Base-by-base conservation (phyloP, 495 filamentous ascomycete species). In the Aspergillus sclerotioniger region DNA sequence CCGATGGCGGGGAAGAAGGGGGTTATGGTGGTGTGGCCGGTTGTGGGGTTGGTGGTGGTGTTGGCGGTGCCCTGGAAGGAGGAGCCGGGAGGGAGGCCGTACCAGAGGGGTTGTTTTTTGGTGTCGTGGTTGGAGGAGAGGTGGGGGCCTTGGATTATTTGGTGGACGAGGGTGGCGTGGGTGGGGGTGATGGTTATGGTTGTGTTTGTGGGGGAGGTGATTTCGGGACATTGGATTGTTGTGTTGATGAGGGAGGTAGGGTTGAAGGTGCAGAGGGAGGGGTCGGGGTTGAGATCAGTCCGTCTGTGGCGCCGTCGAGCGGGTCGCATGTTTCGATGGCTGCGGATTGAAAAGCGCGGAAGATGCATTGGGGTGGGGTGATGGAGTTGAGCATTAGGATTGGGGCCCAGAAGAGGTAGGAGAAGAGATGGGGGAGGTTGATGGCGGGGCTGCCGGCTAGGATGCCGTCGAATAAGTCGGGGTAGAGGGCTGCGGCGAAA, bases 401-500 rank as follows among this genome's bases (percentile, higher is more conserved):
- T 39, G 62, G 64, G 1, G 67, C 44, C 60, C 60, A 69, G 51
- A 51, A 58, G 7, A 53, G 45, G 7, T 54, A 52, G 0, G 60
- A 29, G 1, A 58, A 37, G 7, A 82, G 62, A 21, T 72, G 72
- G n/a, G 71, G 71, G 62, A 73, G 79, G 54, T 71, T 73, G 25
- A 71, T 59, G 46, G 67, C 69, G 9, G 72, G 79, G 16, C 80
- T 77, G 3, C 77, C 80, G 19, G 80, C 77, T n/a, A 88, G 63
- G n/a, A 84, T 82, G 17, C 87, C 87, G 60, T 90, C 83, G 59
- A 83, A 81, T 2, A 71, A 64, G 4, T 58, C 61, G 0, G 78
- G 78, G 58, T 69, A 79, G 21, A 71, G 66, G 52, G 79, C 68
- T 8, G 73, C 74, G 5, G 67, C 54, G 60, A 72, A 71, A 25